phyloP scores from a whole-genome alignment of 805 yeast genomes.

The Isabelozyma rhagii region DNA sequence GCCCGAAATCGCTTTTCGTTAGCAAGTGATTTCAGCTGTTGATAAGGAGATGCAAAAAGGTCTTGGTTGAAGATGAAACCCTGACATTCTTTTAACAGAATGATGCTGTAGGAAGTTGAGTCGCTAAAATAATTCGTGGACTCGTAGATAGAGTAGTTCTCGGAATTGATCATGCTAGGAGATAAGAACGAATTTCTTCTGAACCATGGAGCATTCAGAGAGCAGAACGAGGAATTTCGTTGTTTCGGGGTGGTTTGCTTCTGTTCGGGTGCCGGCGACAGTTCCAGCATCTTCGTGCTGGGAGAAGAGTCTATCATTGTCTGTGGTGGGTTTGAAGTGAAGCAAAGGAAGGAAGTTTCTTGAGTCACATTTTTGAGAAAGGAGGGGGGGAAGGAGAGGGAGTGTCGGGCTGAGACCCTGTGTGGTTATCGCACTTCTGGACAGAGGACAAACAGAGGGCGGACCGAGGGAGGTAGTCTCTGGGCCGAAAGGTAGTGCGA shows the following conservation, averaged over 20 bases:
- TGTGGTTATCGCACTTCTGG: background rate
- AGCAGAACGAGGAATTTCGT: conserved; percentile 25
- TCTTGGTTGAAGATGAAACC: conserved; percentile 80
- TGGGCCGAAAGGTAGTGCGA: too few species aligned
- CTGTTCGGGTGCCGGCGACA: background rate
- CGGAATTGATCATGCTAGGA: conserved; percentile 54
- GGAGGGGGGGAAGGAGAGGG: background rate
- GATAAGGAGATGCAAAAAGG: conserved; percentile 67
- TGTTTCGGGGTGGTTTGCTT: conserved; percentile 9
- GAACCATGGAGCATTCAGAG: conserved; percentile 50
- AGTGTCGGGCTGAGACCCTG: background rate
- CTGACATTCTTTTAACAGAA: conserved; percentile 59
- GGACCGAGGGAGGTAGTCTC: background rate
- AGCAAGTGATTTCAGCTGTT: conserved; percentile 45
- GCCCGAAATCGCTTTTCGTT: conserved; percentile 29
- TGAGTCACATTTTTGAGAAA: background rate
- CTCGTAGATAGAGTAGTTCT: conserved; percentile 54
- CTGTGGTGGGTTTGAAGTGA: background rate
- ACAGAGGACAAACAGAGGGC: background rate
- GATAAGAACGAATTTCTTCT: conserved; percentile 58
- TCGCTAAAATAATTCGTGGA: conserved; percentile 29
- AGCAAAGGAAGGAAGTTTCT: background rate
- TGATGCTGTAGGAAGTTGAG: conserved; percentile 25
- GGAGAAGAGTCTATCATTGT: background rate
- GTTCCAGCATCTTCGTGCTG: background rate